Percentiles rank a stretch among this genome's conserved stretches.
These are phyloP conservation scores for Pseudogymnoascus sp. DNA, from an alignment of 2,329 filamentous ascomycete species.

Conservation along the genomic window DNA sequence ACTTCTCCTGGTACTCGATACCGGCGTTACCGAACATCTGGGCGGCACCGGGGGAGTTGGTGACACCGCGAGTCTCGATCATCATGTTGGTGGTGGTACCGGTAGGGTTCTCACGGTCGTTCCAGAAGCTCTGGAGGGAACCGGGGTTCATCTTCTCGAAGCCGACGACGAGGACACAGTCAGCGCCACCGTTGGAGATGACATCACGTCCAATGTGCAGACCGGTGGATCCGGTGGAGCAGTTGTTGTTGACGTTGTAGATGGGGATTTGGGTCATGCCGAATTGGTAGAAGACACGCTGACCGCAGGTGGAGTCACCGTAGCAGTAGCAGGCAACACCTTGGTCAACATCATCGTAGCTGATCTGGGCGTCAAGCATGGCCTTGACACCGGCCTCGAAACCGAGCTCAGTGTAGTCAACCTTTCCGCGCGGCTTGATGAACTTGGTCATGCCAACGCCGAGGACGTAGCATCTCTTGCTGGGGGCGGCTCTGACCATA, in stretches of 20 bases:
- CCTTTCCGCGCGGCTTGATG: conserved; percentile 90
- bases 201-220: conserved; percentile 75
- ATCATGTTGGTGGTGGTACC: conserved; percentile 70
- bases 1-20: conserved; percentile 91
- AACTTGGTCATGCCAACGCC: conserved; percentile 99
- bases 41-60: conserved; percentile 75
- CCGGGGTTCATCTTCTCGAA: conserved; percentile 98
- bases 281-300: conserved; percentile 98
- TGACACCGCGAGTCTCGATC: conserved; percentile 70
- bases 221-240: conserved; percentile 89
- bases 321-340: conserved; percentile 98
- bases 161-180: conserved; percentile 84
- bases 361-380: conserved; percentile 77
- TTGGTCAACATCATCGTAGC: conserved; percentile 92
- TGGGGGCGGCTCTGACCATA: not conserved
- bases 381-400: conserved; percentile 90
- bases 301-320: conserved; percentile 87
- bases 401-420: conserved; percentile 89
- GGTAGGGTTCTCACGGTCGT: conserved; percentile 74
- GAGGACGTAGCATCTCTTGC: conserved; percentile 62
- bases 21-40: conserved; percentile 97
- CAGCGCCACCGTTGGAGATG: conserved; percentile 70
- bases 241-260: conserved; percentile 99
- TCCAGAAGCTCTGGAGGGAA: conserved; percentile 74
- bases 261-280: conserved; percentile 95